Evolutionary conservation across 2,329 filamentous ascomycete species (phyloP).

Genomic region (Magnaporthiopsis poae): DNA sequence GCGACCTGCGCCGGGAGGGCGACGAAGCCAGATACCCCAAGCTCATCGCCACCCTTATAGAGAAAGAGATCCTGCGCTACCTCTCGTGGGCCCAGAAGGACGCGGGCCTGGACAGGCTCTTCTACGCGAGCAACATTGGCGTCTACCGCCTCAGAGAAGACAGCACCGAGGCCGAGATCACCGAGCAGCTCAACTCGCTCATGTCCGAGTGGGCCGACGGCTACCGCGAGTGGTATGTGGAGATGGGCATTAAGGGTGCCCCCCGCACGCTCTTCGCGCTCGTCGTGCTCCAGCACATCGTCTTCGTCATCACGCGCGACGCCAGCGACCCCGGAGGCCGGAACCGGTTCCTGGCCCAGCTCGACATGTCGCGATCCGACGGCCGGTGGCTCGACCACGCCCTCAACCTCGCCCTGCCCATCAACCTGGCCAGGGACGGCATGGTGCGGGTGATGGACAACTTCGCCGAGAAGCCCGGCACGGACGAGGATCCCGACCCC

Average conservation of each 20-base stretch:
- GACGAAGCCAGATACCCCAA: slow-evolving; percentile 11
- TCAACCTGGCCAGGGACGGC: slow-evolving; percentile 22
- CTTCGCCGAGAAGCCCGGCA: not conserved
- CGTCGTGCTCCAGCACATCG: slow-evolving; percentile 42
- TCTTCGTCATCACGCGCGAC: slow-evolving; percentile 19
- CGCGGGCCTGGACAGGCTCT: slow-evolving; percentile 17
- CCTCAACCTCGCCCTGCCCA: slow-evolving; percentile 25
- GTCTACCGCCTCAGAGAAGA: slow-evolving; percentile 12
- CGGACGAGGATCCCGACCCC: not conserved
- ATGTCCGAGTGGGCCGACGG: slow-evolving; percentile 7
- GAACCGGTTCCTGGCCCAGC: slow-evolving; percentile 21
- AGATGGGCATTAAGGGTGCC: slow-evolving; percentile 7
- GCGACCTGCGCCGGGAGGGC: slow-evolving; percentile 22
- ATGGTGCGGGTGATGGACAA: slow-evolving; percentile 11
- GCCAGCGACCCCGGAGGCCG: slow-evolving; percentile 3
- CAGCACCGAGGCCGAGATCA: not conserved
- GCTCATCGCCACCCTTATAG: slow-evolving; percentile 20
- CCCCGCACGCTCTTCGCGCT: slow-evolving; percentile 27
- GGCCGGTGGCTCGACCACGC: slow-evolving; percentile 26
- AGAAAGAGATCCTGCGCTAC: slow-evolving; percentile 22
- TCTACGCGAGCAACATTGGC: slow-evolving; percentile 28
- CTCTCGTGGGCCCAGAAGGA: slow-evolving; percentile 24
- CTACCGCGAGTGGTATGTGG: slow-evolving; percentile 6
- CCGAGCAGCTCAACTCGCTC: not conserved
- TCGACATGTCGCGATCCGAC: slow-evolving; percentile 23